Evolutionary conservation across 2,329 filamentous ascomycete genomes (phyloP).

Genomic region (Pyrenophora seminiperda): DNA sequence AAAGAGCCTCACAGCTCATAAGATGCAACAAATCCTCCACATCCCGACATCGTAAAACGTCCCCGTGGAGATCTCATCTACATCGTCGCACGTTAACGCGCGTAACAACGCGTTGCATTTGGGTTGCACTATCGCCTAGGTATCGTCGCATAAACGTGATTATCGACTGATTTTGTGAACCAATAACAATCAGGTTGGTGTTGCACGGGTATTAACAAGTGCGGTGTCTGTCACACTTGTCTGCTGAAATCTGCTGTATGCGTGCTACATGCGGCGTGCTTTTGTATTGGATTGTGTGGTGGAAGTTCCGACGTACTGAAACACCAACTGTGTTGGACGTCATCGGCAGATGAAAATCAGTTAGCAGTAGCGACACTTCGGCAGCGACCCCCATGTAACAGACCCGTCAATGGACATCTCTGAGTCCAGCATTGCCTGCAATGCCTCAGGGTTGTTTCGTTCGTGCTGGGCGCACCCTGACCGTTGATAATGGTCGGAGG

Average conservation of each 20-base stretch:
- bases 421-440: background rate
- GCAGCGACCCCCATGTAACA: conserved; percentile 1
- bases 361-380: background rate
- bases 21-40: background rate
- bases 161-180: background rate
- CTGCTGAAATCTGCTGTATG: background rate
- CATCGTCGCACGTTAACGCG: background rate
- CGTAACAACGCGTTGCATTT: background rate
- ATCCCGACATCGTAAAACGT: background rate
- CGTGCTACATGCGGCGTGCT: background rate
- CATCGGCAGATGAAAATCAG: background rate
- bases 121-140: background rate
- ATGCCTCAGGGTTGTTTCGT: conserved; percentile 21
- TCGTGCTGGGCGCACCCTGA: conserved; percentile 6
- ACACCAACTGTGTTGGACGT: conserved; percentile 10
- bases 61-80: background rate
- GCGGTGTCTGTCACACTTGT: background rate
- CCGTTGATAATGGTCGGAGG: background rate
- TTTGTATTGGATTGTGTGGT: background rate
- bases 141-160: background rate
- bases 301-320: conserved; percentile 14
- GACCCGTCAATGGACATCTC: background rate
- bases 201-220: background rate
- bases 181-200: background rate
- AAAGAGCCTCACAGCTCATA: background rate